Evolutionary conservation across 495 filamentous ascomycete genomes (phyloP).

Genomic region (Daldinia decipiens): DNA sequence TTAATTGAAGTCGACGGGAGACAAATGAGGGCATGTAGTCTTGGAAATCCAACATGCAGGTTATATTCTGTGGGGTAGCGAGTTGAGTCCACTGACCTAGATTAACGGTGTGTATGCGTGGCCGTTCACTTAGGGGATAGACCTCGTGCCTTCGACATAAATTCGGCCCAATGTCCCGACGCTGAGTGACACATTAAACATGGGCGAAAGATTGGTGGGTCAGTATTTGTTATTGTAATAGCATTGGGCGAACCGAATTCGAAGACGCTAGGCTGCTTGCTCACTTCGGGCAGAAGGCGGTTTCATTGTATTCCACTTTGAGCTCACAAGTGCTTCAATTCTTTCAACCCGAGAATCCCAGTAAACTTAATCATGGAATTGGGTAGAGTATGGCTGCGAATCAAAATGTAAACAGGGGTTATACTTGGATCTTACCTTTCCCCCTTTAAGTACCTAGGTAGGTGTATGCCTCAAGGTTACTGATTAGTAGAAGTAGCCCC

Average conservation of each 20-base stretch:
- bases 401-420: neutral
- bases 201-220: neutral
- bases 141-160: neutral
- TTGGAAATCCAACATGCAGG: conserved; percentile 7
- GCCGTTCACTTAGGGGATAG: conserved; percentile 1
- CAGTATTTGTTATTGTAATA: conserved; percentile 32
- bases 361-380: neutral
- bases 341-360: neutral
- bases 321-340: neutral
- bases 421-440: neutral
- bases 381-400: neutral
- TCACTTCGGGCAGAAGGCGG: conserved; percentile 17
- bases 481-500: neutral
- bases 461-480: neutral
- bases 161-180: conserved; percentile 9
- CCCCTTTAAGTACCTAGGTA: neutral
- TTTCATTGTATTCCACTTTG: conserved; percentile 7
- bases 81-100: conserved; percentile 11
- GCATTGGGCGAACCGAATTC: conserved; percentile 3
- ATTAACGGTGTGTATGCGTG: neutral
- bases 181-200: neutral
- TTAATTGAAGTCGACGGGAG: conserved; percentile 15
- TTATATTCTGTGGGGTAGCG: conserved; percentile 15
- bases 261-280: neutral
- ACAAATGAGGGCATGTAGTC: conserved; percentile 5